These are phyloP conservation scores for Linnemannia exigua DNA, from an alignment of 192 early-diverging fungal species.

Conservation along the genomic window DNA sequence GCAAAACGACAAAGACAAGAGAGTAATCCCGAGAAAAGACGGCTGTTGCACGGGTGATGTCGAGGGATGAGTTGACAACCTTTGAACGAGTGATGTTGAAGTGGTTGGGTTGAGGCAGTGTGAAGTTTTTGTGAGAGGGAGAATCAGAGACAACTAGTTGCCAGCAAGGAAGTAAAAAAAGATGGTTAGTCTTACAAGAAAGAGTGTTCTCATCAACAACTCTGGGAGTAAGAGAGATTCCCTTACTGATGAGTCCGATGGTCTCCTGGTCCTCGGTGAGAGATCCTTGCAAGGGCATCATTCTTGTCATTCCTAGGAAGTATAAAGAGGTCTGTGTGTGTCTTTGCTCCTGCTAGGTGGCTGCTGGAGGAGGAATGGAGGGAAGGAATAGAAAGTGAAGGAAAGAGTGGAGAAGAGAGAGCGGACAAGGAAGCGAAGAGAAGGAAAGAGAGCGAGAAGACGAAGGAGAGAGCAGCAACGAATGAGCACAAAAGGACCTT, in stretches of 20 bases:
- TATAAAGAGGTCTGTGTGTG: neutral
- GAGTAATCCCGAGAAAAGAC: constrained; percentile 49
- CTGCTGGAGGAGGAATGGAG: neutral
- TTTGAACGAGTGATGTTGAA: constrained; percentile 26
- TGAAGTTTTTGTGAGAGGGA: neutral
- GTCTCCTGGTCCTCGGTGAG: constrained; percentile 30
- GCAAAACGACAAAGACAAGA: constrained; percentile 50
- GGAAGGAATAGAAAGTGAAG: neutral
- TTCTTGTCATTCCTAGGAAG: constrained; percentile 33
- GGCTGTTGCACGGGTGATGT: constrained; percentile 44
- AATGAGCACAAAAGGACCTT: too few species aligned
- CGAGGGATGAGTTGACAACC: constrained; percentile 26
- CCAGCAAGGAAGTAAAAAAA: neutral
- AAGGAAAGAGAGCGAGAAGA: neutral
- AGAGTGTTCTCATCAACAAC: too few species aligned
- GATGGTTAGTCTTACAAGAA: neutral
- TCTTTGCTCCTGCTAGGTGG: neutral
- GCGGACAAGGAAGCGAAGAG: neutral
- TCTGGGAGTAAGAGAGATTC: neutral
- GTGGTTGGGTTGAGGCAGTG: constrained; percentile 8
- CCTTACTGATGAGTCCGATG: constrained; percentile 46
- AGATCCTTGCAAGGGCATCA: constrained; percentile 11
- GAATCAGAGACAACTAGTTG: constrained; percentile 23
- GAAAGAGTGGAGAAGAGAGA: neutral
- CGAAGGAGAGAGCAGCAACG: too few species aligned